Conservation (phyloP, 2,329 filamentous ascomycete species). For the Colletotrichum spinosum region DNA sequence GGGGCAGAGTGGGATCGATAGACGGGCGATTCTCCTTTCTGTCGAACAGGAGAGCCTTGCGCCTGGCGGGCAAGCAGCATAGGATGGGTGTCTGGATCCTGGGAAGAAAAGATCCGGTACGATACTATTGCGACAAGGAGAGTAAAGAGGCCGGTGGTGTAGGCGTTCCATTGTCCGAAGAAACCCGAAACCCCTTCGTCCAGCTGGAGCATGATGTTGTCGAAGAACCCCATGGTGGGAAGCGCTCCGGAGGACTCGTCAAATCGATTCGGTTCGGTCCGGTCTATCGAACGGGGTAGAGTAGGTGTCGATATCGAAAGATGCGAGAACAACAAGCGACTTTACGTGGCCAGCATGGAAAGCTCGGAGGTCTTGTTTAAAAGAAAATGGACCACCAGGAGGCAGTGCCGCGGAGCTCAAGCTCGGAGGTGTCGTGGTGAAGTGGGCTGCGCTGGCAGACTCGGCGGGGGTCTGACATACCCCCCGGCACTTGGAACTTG, state of each 20-base stretch:
- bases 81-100: constrained; percentile 91
- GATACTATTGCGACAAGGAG: constrained; percentile 74
- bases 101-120: constrained; percentile 76
- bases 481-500: constrained; percentile 23
- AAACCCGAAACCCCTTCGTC: constrained; percentile 78
- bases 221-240: constrained; percentile 56
- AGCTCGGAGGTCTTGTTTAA: constrained; percentile 19
- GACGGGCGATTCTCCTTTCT: constrained; percentile 85
- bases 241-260: constrained; percentile 14
- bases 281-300: too few relatives aligned
- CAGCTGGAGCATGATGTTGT: constrained; percentile 72
- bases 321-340: constrained; percentile 10
- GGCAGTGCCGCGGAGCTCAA: constrained; percentile 33
- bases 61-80: constrained; percentile 90
- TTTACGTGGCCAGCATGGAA: constrained; percentile 35
- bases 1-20: constrained; percentile 88
- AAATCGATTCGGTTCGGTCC: constrained; percentile 8
- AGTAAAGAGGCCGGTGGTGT: constrained; percentile 79
- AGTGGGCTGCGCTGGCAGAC: constrained; percentile 33
- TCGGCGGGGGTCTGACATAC: constrained; percentile 35
- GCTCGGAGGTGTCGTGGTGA: constrained; percentile 33
- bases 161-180: constrained; percentile 83
- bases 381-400: constrained; percentile 10
- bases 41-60: constrained; percentile 80
- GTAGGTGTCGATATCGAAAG: neutral